phyloP scores from a whole-genome alignment of 148 eudicot species.

The Silene uniflora region DNA sequence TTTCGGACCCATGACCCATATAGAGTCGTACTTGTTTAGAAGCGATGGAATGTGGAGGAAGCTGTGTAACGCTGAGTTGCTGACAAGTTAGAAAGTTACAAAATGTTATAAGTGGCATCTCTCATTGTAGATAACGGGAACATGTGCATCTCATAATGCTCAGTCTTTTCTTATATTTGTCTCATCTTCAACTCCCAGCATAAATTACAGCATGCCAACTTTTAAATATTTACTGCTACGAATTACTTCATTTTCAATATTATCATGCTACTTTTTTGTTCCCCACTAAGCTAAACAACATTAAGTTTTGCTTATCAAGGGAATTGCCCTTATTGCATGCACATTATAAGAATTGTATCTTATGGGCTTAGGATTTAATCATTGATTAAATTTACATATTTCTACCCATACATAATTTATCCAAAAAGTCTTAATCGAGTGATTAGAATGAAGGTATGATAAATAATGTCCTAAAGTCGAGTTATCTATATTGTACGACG shows the following conservation, averaged over 20 bases:
- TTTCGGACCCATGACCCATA: too few relatives aligned
- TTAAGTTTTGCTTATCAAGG: neutral
- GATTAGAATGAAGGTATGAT: too few relatives aligned
- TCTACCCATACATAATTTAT: too few relatives aligned
- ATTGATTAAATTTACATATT: too few relatives aligned
- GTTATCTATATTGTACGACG: too few relatives aligned
- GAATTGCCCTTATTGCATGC: neutral
- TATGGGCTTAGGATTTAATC: too few relatives aligned
- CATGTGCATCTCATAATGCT: neutral
- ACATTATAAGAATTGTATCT: too few relatives aligned
- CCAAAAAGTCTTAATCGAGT: too few relatives aligned
- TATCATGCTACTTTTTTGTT: neutral
- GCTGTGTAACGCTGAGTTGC: neutral
- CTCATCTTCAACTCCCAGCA: slow-evolving; percentile 2
- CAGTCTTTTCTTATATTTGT: neutral
- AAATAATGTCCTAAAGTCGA: too few relatives aligned
- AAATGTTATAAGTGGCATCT: neutral
- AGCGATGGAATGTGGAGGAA: neutral
- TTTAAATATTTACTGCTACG: neutral
- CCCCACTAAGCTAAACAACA: slow-evolving; percentile 1
- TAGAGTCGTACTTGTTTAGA: neutral
- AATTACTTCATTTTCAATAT: neutral
- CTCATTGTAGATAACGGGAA: neutral
- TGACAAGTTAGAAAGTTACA: neutral
- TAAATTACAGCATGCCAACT: neutral